A percentile compares a stretch with the other conserved stretches of the same genome.
Conservation (phyloP, 306 rosid species). For the Medicago lupulina region DNA sequence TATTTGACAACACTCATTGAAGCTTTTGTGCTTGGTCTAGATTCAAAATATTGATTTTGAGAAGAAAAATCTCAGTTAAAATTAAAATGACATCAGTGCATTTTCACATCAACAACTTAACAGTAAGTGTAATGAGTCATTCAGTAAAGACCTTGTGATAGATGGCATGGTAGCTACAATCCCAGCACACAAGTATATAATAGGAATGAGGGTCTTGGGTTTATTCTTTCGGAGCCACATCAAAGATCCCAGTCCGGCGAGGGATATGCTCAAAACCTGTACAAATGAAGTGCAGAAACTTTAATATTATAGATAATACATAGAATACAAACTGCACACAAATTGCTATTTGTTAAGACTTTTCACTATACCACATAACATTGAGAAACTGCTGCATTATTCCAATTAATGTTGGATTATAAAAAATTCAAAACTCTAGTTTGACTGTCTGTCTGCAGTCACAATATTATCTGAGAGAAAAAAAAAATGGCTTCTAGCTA, state of each 20-base stretch:
- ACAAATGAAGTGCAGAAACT: constrained; percentile 39
- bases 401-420: constrained; percentile 31
- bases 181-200: constrained; percentile 80
- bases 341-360: constrained; percentile 2
- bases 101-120: constrained; percentile 15
- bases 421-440: constrained; percentile 1
- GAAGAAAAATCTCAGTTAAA: too few species aligned
- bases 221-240: constrained; percentile 99
- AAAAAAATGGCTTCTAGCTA: background rate
- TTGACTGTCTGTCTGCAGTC: constrained; percentile 31
- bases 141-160: constrained; percentile 74
- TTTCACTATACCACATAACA: constrained; percentile 11
- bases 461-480: constrained; percentile 12
- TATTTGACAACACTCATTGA: background rate
- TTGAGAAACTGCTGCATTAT: constrained; percentile 26
- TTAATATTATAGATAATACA: constrained; percentile 33
- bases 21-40: constrained; percentile 19
- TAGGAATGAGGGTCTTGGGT: constrained; percentile 87
- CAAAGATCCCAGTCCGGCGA: constrained; percentile 94
- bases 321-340: constrained; percentile 1
- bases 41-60: constrained; percentile 29
- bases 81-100: constrained; percentile 1
- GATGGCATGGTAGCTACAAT: constrained; percentile 97
- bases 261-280: constrained; percentile 93
- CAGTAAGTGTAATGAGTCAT: constrained; percentile 16